Evolutionary conservation across 2,329 filamentous ascomycete species (phyloP), one percentile per base, ranked within the genome.

Genomic region (Fusarium sp.): DNA sequence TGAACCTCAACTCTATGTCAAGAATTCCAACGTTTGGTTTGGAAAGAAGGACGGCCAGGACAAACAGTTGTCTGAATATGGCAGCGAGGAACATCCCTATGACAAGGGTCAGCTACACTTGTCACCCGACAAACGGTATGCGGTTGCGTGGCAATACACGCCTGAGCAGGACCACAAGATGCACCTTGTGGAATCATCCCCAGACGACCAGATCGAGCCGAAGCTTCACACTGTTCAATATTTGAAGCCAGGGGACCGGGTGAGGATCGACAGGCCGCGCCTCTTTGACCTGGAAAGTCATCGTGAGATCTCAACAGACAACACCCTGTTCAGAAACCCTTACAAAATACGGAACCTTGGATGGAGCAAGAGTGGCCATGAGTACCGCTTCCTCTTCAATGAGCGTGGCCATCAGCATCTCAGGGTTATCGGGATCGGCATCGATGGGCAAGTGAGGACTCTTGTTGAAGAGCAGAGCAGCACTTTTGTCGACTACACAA

Each of bases 371-470:
- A 58, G 74, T 14, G 63, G 66, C 9, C 56, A 71, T 10, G 77
- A 79, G 27, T 80, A 78, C 57, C 73, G 75, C 12, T 79, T 80
- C 40, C 42, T 79, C 14, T 76, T 73, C 27, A 80, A 80, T n/a
- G 75, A 77, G 44, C 76, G 79, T 5, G 79, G 79, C 0, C 77
- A 80, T 20, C 71, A 79, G 10, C 57, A 40, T 44, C 27, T 79
- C 5, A 65, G 77, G 35, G 36, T 80, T 0, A 44, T 80, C 3
- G 72, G 71, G 0, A 71, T 80, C 6, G 57, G 57, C 1, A 10
- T 38, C 0, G 20, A 64, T 1, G 78, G 79, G 3, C 29, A 46
- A 2, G 73, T 77, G 1, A 75, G 70, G 20, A 9, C 62, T 10
- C 33, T 80, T 2, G 65, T 75, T 2, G 74, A 80, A 27, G 73